Base-by-base conservation (phyloP, 805 yeast species). In the Tetrapisispora pingtungensis region DNA sequence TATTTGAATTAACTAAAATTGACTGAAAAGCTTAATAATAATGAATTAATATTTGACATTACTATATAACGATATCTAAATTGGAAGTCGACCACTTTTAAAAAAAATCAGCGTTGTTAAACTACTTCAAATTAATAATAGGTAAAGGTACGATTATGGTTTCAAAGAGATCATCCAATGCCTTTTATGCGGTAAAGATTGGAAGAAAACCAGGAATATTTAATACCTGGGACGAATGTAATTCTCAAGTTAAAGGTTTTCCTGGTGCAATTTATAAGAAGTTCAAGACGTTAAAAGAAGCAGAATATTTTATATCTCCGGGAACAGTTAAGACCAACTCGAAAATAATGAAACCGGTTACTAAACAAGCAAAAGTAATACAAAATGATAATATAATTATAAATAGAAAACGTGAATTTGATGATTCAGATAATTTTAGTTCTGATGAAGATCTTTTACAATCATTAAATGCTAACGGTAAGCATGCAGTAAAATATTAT, bases 171-270 rank as follows among this genome's bases (percentile, higher is more conserved):
- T 10, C 26, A 6, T 5, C 26, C 7, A 27, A n/a, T 12, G n/a
- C 58, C 6, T 73, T 50, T 49, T 80, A 79, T 50, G 84, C 82
- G 0, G 84, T 80, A 1, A 68, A 63, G 26, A 64, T 60, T 4
- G 86, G 87, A 1, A 64, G 77, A 15, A 45, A 48, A 2, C 54
- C 64, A 1, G 95, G 95, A 0, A 67, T 86, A 1, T 86, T 65
- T 60, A 51, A 45, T 7, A 59, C 61, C 17, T 87, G 96, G 96
- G 56, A 58, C 1, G 76, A 71, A 4, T 77, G 81, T 45, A 65
- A 71, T 43, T 49, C 51, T 0, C 74, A 77, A 37, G 83, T 80
- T 0, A 50, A 54, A 7, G 86, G 89, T 0, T 80, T 59, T 51
- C 46, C 72, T 3, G 76, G 78, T 3, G 82, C 87, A 7, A 54